These are phyloP conservation scores for Colletotrichum viniferum DNA, from an alignment of 2,329 filamentous ascomycete species.

Conservation along the genomic window DNA sequence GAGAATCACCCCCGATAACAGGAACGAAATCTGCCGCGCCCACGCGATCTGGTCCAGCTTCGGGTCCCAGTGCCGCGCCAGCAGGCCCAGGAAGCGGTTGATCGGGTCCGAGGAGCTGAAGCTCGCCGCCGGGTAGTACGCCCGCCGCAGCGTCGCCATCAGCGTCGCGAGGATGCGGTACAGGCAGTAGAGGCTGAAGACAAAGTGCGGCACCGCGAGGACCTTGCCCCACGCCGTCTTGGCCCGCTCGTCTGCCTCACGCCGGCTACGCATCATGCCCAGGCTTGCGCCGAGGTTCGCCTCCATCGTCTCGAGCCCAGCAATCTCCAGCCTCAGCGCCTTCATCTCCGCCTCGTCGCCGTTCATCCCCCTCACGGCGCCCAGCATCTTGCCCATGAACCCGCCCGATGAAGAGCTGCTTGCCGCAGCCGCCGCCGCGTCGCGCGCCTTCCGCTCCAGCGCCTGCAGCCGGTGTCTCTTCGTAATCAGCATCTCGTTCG, in stretches of 20 bases:
- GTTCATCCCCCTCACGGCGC: conserved; percentile 69
- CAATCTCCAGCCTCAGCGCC: conserved; percentile 74
- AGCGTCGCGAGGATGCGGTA: conserved; percentile 80
- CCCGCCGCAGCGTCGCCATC: conserved; percentile 69
- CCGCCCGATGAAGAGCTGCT: conserved; percentile 40
- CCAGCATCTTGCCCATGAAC: conserved; percentile 76
- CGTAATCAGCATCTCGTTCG: conserved; percentile 76
- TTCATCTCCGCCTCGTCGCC: conserved; percentile 64
- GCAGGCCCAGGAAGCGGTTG: conserved; percentile 78
- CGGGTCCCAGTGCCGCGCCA: conserved; percentile 85
- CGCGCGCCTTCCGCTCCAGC: conserved; percentile 66
- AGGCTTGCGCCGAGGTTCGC: conserved; percentile 71
- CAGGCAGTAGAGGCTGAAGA: conserved; percentile 82
- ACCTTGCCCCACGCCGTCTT: conserved; percentile 70
- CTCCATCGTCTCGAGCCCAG: conserved; percentile 81
- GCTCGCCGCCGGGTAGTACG: conserved; percentile 44
- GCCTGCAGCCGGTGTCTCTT: conserved; percentile 76
- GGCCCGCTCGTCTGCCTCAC: conserved; percentile 68
- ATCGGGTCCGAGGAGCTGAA: conserved; percentile 81
- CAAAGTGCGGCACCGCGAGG: conserved; percentile 64
- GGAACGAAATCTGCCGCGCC: conserved; percentile 84
- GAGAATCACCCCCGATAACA: conserved; percentile 82
- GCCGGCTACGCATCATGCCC: conserved; percentile 64
- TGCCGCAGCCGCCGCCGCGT: conserved; percentile 42
- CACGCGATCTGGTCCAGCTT: conserved; percentile 81